These are phyloP conservation scores for Rubroboletus satanas DNA, from an alignment of 768 basidiomycete genomes.

Conservation along the genomic window DNA sequence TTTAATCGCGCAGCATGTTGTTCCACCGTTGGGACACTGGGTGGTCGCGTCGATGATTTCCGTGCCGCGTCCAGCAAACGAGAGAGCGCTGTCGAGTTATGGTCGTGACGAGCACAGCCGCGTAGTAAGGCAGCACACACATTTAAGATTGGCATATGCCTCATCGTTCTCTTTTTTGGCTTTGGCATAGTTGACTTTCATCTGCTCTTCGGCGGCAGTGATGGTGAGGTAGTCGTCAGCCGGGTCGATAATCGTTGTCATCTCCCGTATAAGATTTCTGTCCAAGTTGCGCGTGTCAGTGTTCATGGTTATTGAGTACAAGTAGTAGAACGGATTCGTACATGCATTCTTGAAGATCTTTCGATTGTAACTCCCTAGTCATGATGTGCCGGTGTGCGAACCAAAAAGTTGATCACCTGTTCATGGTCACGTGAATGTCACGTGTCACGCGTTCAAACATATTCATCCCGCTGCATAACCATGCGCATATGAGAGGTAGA, in stretches of 20 bases:
- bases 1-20: conserved; percentile 59
- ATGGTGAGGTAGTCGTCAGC: conserved; percentile 78
- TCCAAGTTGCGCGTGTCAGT: conserved; percentile 5
- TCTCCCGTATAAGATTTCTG: conserved; percentile 66
- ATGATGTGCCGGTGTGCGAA: conserved; percentile 8
- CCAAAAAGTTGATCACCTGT: not conserved
- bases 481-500: too few species aligned
- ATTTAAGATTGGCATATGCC: conserved; percentile 60
- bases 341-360: conserved; percentile 36
- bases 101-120: not conserved
- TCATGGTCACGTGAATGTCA: conserved; percentile 15
- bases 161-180: conserved; percentile 69
- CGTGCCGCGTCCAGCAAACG: conserved; percentile 66
- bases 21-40: conserved; percentile 63
- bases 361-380: conserved; percentile 30
- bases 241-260: conserved; percentile 71
- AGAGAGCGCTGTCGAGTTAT: conserved; percentile 48
- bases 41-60: conserved; percentile 64
- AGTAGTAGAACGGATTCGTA: conserved; percentile 4
- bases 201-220: conserved; percentile 67
- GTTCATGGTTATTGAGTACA: not conserved
- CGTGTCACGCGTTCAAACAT: conserved; percentile 8
- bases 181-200: conserved; percentile 51
- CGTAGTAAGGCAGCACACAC: conserved; percentile 30
- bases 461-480: too few species aligned